Base-by-base conservation (phyloP, 805 yeast species). In the Suhomyces emberorum region DNA sequence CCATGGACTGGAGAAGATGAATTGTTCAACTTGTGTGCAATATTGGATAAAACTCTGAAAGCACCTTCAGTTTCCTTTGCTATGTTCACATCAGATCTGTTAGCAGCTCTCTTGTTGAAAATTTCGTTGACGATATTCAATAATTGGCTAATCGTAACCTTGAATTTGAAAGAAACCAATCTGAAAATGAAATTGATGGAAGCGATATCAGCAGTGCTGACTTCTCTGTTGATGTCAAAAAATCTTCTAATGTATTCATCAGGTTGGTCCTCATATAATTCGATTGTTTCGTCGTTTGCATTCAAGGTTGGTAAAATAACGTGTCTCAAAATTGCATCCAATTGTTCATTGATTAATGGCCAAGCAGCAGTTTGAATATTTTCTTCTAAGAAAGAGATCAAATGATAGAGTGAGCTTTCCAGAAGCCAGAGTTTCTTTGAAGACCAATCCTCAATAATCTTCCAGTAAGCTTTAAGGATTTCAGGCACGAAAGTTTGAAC, bases 141-240 rank as follows among this genome's bases (percentile, higher is more conserved):
- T 11, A 69, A 26, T 20, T 54, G 45, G 38, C 51, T 50, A 14
- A 53, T 47, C 17, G 64, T 54, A 11, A 54, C 77, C 52, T 73
- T 70, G 42, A 65, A 65, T 43, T 61, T 60, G 28, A 59, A 59
- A 16, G 60, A 46, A 6, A 65, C 51, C 41, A 72, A 51, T 25
- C 68, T 48, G 51, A 55, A 69, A 23, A 71, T 45, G 40, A 75
- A 73, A 50, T 71, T 70, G 34, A 68, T 63, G 5, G 77, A 65
- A 1, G 78, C 79, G 23, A 69, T 65, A 43, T 73, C 79, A 4
- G 78, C 63, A 21, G 72, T 71, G 25, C 65, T 69, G 21, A 61
- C 59, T 38, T 72, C 78, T 38, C 72, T 59, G 45, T 66, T 69
- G 28, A 78, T 63, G 55, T 69, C 72, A 39, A 67, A 68, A 38